A percentile compares a stretch with the other conserved stretches of the same genome.
Evolutionary conservation across 306 rosid genomes (phyloP).

Genomic region (Lathyrus oleraceus): DNA sequence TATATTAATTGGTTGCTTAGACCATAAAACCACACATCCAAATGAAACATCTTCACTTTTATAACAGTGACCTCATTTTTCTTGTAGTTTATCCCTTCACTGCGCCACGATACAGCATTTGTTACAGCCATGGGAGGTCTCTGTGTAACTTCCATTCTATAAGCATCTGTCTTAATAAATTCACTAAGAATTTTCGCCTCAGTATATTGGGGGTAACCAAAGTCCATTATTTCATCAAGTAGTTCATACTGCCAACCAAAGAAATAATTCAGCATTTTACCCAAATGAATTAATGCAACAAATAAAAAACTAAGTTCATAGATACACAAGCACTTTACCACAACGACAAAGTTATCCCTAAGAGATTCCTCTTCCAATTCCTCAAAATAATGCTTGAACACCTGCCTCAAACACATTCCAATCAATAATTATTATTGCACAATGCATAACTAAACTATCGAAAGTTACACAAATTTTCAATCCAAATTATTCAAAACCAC

Average conservation of each 20-base stretch:
- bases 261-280: conserved; percentile 21
- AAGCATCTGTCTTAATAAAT: conserved; percentile 98
- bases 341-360: conserved; percentile 97
- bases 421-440: background rate
- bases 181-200: conserved; percentile 97
- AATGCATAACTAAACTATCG: background rate
- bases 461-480: background rate
- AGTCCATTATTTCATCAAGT: conserved; percentile 98
- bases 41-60: background rate
- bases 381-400: conserved; percentile 94
- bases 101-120: conserved; percentile 99
- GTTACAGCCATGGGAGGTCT: conserved; percentile 99
- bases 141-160: conserved; percentile 94
- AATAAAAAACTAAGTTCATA: background rate
- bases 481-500: conserved; percentile 5
- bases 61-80: conserved; percentile 73
- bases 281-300: conserved; percentile 5
- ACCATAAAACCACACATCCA: conserved; percentile 12
- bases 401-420: conserved; percentile 52
- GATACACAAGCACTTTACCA: conserved; percentile 54
- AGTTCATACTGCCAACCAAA: conserved; percentile 73
- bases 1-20: conserved; percentile 26
- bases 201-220: conserved; percentile 94
- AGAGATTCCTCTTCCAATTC: conserved; percentile 97
- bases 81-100: conserved; percentile 95